phyloP scores from a whole-genome alignment of 768 basidiomycete species.

The Tricholoma saponaceum region DNA sequence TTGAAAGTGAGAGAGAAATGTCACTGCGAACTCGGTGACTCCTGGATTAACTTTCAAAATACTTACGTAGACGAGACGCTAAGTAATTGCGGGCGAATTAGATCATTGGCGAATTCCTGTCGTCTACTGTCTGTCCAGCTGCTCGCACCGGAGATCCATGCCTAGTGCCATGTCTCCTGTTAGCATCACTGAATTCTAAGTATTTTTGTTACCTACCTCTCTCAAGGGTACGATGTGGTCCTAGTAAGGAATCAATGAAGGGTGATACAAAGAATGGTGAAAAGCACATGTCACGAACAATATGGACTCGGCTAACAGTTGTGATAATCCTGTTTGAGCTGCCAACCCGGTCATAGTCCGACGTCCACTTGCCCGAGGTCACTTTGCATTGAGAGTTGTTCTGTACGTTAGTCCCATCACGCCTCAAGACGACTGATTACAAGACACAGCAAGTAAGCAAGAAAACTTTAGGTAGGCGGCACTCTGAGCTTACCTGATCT shows the following conservation, averaged over 20 bases:
- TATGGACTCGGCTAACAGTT: conserved; percentile 45
- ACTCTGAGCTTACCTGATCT: conserved; percentile 36
- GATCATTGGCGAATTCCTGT: conserved; percentile 51
- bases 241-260: conserved; percentile 19
- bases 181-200: too few species aligned
- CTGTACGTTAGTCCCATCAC: conserved; percentile 42
- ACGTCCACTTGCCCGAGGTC: conserved; percentile 49
- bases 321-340: too few species aligned
- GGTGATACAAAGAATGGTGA: neutral
- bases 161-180: conserved; percentile 20
- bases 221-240: conserved; percentile 55
- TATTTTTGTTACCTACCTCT: conserved; percentile 36
- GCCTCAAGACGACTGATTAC: conserved; percentile 36
- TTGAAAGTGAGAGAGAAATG: neutral
- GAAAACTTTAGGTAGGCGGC: neutral
- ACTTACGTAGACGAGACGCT: too few species aligned
- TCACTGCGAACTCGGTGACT: conserved; percentile 28
- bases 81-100: conserved; percentile 50
- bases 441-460: neutral
- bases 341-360: conserved; percentile 45
- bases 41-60: too few species aligned
- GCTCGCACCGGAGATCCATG: conserved; percentile 54
- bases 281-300: conserved; percentile 24
- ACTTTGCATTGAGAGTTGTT: conserved; percentile 33
- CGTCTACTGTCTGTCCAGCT: conserved; percentile 47